Percentiles rank a stretch among this genome's conserved stretches.
Conservation (phyloP, 768 basidiomycete genomes). For the Goffeauzyma gilvescens region DNA sequence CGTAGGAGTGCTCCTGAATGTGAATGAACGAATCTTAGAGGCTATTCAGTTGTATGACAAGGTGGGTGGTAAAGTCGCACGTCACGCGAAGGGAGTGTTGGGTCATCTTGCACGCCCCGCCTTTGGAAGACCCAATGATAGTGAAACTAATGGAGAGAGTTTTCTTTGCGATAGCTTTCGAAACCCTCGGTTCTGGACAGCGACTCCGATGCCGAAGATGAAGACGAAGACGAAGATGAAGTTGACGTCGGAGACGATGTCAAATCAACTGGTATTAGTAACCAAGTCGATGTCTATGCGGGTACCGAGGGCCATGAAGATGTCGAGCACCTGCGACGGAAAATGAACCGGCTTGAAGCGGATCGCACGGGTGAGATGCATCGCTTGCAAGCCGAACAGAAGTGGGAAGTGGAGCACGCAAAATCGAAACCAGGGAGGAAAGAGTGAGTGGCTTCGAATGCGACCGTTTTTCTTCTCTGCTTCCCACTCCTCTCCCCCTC, state of each 20-base stretch:
- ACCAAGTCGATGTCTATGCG: constrained; percentile 39
- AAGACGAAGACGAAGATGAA: constrained; percentile 18
- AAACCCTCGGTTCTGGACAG: constrained; percentile 33
- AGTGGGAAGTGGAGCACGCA: too few species aligned
- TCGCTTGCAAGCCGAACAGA: constrained; percentile 41
- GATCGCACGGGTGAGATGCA: constrained; percentile 39
- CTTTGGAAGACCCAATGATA: too few species aligned
- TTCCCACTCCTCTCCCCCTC: too few species aligned
- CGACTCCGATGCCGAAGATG: constrained; percentile 29
- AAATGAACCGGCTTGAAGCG: constrained; percentile 39
- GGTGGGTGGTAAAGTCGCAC: too few species aligned
- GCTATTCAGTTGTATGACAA: constrained; percentile 72
- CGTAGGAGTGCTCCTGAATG: constrained; percentile 82
- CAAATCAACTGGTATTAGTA: constrained; percentile 38
- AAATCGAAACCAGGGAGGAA: too few species aligned
- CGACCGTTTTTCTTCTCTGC: too few species aligned
- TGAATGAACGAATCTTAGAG: constrained; percentile 75
- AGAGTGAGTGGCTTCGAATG: constrained; percentile 16
- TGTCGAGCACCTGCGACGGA: too few species aligned
- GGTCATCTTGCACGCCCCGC: too few species aligned
- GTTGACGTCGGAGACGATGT: constrained; percentile 32
- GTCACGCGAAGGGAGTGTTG: too few species aligned
- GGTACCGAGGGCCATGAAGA: too few species aligned
- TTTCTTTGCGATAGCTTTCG: too few species aligned
- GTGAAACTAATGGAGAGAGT: too few species aligned